Base-by-base conservation (phyloP, 2,329 filamentous ascomycete genomes). In the Botrytis squamosa region DNA sequence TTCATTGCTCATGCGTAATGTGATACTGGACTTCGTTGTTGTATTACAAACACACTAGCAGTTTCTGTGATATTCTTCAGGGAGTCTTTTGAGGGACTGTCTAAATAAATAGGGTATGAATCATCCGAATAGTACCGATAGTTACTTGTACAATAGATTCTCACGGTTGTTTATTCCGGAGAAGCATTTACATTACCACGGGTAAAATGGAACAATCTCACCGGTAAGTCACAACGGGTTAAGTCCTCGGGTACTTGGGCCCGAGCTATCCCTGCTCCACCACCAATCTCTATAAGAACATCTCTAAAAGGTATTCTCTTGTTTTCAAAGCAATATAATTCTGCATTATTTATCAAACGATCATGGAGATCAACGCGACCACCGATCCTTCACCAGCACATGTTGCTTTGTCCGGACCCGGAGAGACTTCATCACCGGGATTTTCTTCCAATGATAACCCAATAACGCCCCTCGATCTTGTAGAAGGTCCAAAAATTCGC, bases 401-500 rank as follows among this genome's bases (percentile, higher is more conserved):
- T 33, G 29, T 16, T 67, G 42, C 25, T 46, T 44, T 52, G 14
- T 29, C 40, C 18, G 20, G 9, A 67, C 20, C 40, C 18, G 20
- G 18, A 67, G 44, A 67, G 29, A 20, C 38, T 10, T 33, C 65
- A 42, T 22, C 42, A n/a, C 3, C 18, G 4, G 42, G 20, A 22
- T 2, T 52, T 8, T 16, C 10, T 52, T 33, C 44, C 2, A 52
- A 10, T 3, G 33, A 67, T 25, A 1, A 25, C n/a, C 20, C 65
- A 44, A 14, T 73, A n/a, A 69, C 73, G 42, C 71, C 76, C 7
- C 75, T 79, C 44, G 65, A 77, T 62, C n/a, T 76, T 6, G 42
- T 67, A 33, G 76, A 78, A 38, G 57, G 62, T 16, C 67, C 78
- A 4, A 77, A 77, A 52, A 73, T 76, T 20, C 78, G 78, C 73